Evolutionary conservation across 2,329 filamentous ascomycete species (phyloP).

Genomic region (Dendrostoma leiphaemia): DNA sequence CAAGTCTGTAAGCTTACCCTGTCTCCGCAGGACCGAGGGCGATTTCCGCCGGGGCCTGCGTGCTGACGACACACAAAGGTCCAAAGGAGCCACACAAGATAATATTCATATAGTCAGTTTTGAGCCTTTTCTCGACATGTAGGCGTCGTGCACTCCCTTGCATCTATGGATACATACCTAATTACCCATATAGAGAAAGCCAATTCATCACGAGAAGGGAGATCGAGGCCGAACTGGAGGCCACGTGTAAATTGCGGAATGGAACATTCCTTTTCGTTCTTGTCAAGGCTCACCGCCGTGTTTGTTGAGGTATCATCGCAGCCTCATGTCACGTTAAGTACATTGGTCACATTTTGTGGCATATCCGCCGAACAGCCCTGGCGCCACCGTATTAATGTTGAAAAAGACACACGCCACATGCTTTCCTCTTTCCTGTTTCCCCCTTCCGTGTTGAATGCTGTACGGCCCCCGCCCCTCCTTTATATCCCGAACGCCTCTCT

Average conservation of each 20-base stretch:
- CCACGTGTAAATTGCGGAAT: background rate
- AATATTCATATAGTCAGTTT: no score
- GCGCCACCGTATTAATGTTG: constrained; percentile 4
- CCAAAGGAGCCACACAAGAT: no score
- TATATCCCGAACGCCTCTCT: background rate
- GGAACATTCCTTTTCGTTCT: background rate
- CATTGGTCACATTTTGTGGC: background rate
- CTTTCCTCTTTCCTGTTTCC: background rate
- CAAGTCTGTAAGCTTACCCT: no score
- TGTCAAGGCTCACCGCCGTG: background rate
- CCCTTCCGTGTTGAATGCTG: background rate
- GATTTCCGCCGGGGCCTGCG: no score
- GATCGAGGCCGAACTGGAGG: background rate
- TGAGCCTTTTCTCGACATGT: no score
- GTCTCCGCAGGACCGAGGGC: no score
- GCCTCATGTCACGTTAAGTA: constrained; percentile 7
- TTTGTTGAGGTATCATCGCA: constrained; percentile 6
- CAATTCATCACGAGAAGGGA: no score
- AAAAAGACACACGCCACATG: background rate
- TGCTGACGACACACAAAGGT: no score
- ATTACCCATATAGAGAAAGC: no score
- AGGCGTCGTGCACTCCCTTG: no score
- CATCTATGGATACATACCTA: no score
- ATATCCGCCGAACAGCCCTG: background rate
- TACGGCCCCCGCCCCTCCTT: no score